phyloP scores from a whole-genome alignment of 179 eudicot genomes.

The Heliamphora pulchella region DNA sequence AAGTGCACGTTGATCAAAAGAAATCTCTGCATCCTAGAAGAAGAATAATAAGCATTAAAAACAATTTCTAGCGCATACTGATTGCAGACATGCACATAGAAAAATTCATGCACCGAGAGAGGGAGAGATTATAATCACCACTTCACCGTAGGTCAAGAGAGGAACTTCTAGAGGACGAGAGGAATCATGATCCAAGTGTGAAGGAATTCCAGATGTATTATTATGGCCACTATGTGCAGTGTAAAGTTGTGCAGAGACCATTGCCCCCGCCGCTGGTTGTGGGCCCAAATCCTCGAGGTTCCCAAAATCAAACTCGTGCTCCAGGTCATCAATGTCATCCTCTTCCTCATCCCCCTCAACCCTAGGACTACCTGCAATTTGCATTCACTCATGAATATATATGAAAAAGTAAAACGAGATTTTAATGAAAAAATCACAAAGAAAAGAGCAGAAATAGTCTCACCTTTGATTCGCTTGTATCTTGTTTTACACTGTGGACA shows the following conservation, averaged over 20 bases:
- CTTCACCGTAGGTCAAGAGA: constrained; percentile 75
- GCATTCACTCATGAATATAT: not conserved
- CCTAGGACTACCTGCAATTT: constrained; percentile 59
- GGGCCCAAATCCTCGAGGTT: constrained; percentile 15
- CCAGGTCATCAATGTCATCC: constrained; percentile 81
- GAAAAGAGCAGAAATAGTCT: not conserved
- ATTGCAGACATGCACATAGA: not conserved
- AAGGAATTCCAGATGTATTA: constrained; percentile 55
- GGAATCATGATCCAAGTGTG: constrained; percentile 62
- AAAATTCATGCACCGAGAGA: not conserved
- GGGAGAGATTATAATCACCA: constrained; percentile 33
- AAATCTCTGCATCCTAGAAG: constrained; percentile 65
- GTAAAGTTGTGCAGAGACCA: constrained; percentile 37
- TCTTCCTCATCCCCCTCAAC: constrained; percentile 95
- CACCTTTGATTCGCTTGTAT: constrained; percentile 79
- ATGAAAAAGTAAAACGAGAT: not conserved
- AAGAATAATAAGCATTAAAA: constrained; percentile 8
- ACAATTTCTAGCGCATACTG: not conserved
- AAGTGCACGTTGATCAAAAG: constrained; percentile 75
- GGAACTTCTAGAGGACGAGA: constrained; percentile 50
- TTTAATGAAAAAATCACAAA: not conserved
- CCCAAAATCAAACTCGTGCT: constrained; percentile 57
- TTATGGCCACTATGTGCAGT: constrained; percentile 39
- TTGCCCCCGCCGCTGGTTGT: constrained; percentile 39
- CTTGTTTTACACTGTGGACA: constrained; percentile 91